phyloP scores from a whole-genome alignment of 2,329 filamentous ascomycete genomes.

The Fusarium sp. region DNA sequence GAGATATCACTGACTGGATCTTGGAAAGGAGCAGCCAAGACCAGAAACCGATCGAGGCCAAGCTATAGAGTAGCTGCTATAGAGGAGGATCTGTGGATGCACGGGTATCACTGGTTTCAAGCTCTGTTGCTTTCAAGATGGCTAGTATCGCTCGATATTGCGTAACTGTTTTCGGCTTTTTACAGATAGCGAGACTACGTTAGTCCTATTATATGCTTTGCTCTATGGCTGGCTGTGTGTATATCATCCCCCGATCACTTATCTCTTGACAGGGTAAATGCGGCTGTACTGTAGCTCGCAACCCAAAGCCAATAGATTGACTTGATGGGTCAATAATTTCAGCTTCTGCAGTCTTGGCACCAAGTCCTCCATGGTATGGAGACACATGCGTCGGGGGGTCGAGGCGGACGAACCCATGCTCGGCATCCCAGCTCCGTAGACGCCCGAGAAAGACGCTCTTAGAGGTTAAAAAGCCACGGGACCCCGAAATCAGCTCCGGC shows the following conservation, averaged over 20 bases:
- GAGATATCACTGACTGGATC: slow-evolving; percentile 73
- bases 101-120: neutral
- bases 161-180: neutral
- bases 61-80: slow-evolving; percentile 45
- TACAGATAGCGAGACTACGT: neutral
- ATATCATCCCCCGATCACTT: neutral
- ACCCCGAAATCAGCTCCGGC: slow-evolving; percentile 16
- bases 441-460: slow-evolving; percentile 26
- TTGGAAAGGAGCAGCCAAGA: slow-evolving; percentile 51
- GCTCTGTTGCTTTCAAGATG: neutral
- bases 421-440: slow-evolving; percentile 26
- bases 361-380: neutral
- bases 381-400: neutral
- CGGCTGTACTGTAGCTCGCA: neutral
- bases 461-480: slow-evolving; percentile 1
- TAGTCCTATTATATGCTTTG: neutral
- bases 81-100: neutral
- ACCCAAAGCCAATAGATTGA: slow-evolving; percentile 26
- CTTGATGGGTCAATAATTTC: neutral
- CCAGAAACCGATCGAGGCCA: slow-evolving; percentile 43
- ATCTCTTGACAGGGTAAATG: neutral
- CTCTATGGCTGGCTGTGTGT: slow-evolving; percentile 1
- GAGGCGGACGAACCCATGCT: slow-evolving; percentile 1
- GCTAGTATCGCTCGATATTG: slow-evolving; percentile 6
- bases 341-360: slow-evolving; percentile 1